A percentile compares a stretch with the other conserved stretches of the same genome.
These are phyloP conservation scores for Ramaria rubella DNA, from an alignment of 768 basidiomycete genomes.

Conservation along the genomic window DNA sequence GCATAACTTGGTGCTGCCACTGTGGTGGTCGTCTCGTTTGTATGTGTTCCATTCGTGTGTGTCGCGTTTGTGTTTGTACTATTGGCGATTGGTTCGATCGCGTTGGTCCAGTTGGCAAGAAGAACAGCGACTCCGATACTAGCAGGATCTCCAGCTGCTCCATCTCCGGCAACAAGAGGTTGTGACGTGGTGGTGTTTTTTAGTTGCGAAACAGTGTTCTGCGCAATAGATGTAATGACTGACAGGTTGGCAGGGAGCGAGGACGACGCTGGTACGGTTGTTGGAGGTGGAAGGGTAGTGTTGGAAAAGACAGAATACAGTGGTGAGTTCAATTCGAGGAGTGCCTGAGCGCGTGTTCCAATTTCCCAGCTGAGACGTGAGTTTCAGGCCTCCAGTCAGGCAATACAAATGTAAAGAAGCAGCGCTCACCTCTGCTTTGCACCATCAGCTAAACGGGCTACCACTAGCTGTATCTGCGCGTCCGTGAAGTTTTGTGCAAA, in stretches of 20 bases:
- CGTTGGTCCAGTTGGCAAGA: slow-evolving; percentile 48
- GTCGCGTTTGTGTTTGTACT: too few species aligned
- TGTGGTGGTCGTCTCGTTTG: too few species aligned
- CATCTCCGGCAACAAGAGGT: slow-evolving; percentile 49
- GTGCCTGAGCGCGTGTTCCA: slow-evolving; percentile 45
- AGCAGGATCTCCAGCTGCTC: slow-evolving; percentile 71
- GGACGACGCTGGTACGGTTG: slow-evolving; percentile 13
- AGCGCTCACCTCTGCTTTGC: slow-evolving; percentile 35
- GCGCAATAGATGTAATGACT: slow-evolving; percentile 50
- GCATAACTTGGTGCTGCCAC: slow-evolving; percentile 43
- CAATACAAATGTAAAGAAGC: neutral
- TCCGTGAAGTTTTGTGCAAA: slow-evolving; percentile 28
- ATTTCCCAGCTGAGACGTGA: slow-evolving; percentile 63
- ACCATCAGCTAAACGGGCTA: slow-evolving; percentile 33
- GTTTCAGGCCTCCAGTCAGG: too few species aligned
- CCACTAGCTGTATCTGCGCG: slow-evolving; percentile 31
- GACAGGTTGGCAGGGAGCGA: slow-evolving; percentile 30
- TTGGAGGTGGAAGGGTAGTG: slow-evolving; percentile 34
- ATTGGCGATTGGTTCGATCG: slow-evolving; percentile 15
- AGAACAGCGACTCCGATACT: slow-evolving; percentile 69
- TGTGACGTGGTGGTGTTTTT: slow-evolving; percentile 45
- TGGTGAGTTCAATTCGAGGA: slow-evolving; percentile 43
- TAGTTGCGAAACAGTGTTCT: slow-evolving; percentile 39
- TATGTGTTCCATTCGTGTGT: too few species aligned
- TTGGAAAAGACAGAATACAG: slow-evolving; percentile 38